Base-by-base conservation (phyloP, 208 protist genomes). In the Leishmania guyanensis region DNA sequence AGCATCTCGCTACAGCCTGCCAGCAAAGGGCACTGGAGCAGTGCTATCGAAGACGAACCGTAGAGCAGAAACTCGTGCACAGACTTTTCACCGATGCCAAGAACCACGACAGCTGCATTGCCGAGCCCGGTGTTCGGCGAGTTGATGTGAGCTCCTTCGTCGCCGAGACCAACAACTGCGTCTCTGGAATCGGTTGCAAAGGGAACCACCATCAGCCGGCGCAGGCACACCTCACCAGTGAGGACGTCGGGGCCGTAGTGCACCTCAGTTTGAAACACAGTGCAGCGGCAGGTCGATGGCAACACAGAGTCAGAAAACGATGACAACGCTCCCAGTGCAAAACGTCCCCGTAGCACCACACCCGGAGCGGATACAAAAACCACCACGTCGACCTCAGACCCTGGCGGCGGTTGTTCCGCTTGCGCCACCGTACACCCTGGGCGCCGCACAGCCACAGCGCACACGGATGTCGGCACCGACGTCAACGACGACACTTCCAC, bases 21-120 rank as follows among this genome's bases (percentile, higher is more conserved):
- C n/a, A 89, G 78, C 20, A 81, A 73, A 8, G 80, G 54, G 73
- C 93, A 94, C 65, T 84, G 86, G 65, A 97, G 80, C 58, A 95
- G 84, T 17, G 77, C 70, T n/a, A 77, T 84, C n/a, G 64, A 79
- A 62, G 81, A 85, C 60, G 62, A 70, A 9, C 75, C 80, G 79
- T 68, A 66, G 69, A 84, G 78, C 20, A 86, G n/a, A 54, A 94
- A 94, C 22, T 75, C 88, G 65, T 89, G 69, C 53, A 94, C 72
- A 12, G 85, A 79, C 17, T 87, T 82, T n/a, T 83, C 81, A 20
- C 84, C 88, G 3, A 93, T 26, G 58, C 86, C 93, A 6, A 95
- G 71, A 9, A 95, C 86, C 17, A 85, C 53, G 76, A 77, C 72
- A 51, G 26, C 69, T 16, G 53, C 71, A 29, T 66, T 20, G 17